Evolutionary conservation across 2,329 filamentous ascomycete species (phyloP).

Genomic region (Phaeosphaeria sp.): DNA sequence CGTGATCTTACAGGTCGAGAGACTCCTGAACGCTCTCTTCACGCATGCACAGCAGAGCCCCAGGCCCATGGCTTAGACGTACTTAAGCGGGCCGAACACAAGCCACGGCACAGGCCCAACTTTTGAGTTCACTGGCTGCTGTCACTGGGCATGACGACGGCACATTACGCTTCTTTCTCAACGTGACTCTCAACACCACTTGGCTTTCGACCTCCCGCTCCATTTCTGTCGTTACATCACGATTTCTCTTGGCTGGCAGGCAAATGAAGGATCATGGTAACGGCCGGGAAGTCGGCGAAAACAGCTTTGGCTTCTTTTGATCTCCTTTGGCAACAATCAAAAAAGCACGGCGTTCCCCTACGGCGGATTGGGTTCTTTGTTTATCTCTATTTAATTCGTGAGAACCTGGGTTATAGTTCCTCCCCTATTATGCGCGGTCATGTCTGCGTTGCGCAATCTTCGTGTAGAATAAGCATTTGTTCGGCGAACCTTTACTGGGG

Average conservation of each 20-base stretch:
- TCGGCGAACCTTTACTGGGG: constrained; percentile 18
- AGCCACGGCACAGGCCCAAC: not conserved
- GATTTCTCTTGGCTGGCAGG: constrained; percentile 32
- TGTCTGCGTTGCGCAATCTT: constrained; percentile 16
- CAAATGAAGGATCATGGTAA: constrained; percentile 29
- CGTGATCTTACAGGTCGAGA: constrained; percentile 49
- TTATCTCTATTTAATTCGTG: constrained; percentile 7
- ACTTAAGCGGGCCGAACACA: not conserved
- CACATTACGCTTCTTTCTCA: constrained; percentile 17
- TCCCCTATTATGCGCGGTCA: not conserved
- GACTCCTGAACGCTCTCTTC: constrained; percentile 55
- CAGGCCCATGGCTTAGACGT: constrained; percentile 37
- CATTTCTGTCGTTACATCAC: constrained; percentile 21
- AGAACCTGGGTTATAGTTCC: constrained; percentile 17
- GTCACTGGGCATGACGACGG: constrained; percentile 13
- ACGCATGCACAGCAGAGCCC: constrained; percentile 58
- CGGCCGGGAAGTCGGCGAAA: constrained; percentile 3
- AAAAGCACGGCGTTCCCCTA: constrained; percentile 23
- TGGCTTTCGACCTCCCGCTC: constrained; percentile 14
- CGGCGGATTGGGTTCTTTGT: constrained; percentile 11
- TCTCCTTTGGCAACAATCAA: constrained; percentile 17
- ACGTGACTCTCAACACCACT: constrained; percentile 23
- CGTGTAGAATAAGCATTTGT: constrained; percentile 32
- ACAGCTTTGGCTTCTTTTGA: constrained; percentile 11
- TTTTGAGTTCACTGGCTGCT: not conserved